Evolutionary conservation across 495 filamentous ascomycete genomes (phyloP).

Genomic region (Neurospora sp.): DNA sequence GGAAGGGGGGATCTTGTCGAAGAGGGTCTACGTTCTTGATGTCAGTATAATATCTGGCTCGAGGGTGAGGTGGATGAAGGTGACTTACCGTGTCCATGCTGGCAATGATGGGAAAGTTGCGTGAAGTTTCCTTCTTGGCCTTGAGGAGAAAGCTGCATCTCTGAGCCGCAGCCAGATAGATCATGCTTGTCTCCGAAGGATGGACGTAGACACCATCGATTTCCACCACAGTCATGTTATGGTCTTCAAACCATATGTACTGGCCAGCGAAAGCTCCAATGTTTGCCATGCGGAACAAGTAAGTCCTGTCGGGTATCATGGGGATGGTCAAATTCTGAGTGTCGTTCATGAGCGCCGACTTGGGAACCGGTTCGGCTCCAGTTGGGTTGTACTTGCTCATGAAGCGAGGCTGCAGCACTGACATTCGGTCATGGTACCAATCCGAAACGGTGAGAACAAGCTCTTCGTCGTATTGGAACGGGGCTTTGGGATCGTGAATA

Average conservation of each 20-base stretch:
- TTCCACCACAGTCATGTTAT: conserved; percentile 51
- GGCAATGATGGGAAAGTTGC: conserved; percentile 57
- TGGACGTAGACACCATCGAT: conserved; percentile 51
- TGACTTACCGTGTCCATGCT: conserved; percentile 49
- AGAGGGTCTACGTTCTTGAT: conserved; percentile 44
- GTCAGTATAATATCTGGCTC: conserved; percentile 2
- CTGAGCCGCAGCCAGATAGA: conserved; percentile 62
- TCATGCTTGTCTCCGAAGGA: conserved; percentile 45
- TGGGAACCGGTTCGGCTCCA: conserved; percentile 55
- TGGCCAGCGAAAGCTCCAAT: conserved; percentile 58
- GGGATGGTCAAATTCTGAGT: conserved; percentile 41
- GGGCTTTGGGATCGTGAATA: conserved; percentile 54
- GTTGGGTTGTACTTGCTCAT: conserved; percentile 48
- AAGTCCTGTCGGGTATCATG: conserved; percentile 62
- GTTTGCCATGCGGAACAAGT: conserved; percentile 69
- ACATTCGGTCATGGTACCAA: conserved; percentile 57
- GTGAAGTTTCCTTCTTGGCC: conserved; percentile 49
- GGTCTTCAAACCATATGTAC: conserved; percentile 66
- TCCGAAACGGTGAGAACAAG: conserved; percentile 55
- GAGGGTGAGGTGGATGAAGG: neutral
- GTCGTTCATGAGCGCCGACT: conserved; percentile 63
- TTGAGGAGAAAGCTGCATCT: conserved; percentile 61
- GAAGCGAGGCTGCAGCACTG: conserved; percentile 44
- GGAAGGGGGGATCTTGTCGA: conserved; percentile 52
- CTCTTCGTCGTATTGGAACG: conserved; percentile 60